phyloP scores from a whole-genome alignment of 176 grass and related monocot species.

The Alloteropsis semialata region DNA sequence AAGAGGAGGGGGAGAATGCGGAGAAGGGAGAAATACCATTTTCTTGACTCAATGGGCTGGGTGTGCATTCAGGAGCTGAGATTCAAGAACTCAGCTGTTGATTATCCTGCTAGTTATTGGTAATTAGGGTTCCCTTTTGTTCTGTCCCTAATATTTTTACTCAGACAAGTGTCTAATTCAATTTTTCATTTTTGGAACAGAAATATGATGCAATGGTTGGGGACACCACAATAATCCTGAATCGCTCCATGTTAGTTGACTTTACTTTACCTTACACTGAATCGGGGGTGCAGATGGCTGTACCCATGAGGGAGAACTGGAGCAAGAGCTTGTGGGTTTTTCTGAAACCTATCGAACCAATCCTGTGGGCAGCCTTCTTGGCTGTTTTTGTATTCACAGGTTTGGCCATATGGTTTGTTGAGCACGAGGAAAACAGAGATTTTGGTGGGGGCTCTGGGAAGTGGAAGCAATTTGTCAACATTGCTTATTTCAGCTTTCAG shows the following conservation, averaged over 20 bases:
- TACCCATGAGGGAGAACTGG: conserved; percentile 32
- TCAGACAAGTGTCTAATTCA: neutral
- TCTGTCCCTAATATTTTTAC: too few relatives aligned
- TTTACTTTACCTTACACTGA: conserved; percentile 49
- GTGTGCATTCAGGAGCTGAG: too few relatives aligned
- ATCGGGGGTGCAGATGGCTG: conserved; percentile 43
- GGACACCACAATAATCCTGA: neutral
- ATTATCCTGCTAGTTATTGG: too few relatives aligned
- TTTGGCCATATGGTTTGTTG: neutral
- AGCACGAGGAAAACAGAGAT: neutral
- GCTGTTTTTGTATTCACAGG: neutral
- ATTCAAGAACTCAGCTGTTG: too few relatives aligned
- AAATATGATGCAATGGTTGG: neutral
- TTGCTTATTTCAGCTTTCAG: conserved; percentile 6
- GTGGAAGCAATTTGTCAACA: neutral
- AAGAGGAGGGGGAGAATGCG: too few relatives aligned
- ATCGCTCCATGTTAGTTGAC: conserved; percentile 32
- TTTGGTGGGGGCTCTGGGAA: neutral
- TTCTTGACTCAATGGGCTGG: too few relatives aligned
- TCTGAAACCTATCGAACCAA: neutral
- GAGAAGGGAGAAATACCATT: too few relatives aligned
- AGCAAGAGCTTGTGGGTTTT: neutral
- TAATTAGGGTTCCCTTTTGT: too few relatives aligned
- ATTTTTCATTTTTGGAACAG: neutral
- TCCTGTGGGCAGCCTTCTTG: neutral